Evolutionary conservation across 345 rosid genomes (phyloP).

Genomic region (Conringia planisiliqua): DNA sequence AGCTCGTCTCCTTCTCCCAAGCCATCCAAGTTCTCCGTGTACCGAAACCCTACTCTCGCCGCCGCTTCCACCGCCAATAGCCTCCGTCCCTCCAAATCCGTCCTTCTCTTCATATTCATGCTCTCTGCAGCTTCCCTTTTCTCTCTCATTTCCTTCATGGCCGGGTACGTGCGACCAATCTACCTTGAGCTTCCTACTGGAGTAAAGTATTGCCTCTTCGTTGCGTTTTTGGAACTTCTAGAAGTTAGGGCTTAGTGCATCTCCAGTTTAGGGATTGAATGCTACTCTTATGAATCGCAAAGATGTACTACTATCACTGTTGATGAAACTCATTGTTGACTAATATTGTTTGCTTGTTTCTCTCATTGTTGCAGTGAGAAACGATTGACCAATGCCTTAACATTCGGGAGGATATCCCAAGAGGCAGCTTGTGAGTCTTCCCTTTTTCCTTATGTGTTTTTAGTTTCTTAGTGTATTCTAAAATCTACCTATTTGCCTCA

Average conservation of each 20-base stretch:
- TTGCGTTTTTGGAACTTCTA: too few species aligned
- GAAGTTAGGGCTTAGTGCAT: too few species aligned
- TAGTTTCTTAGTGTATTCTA: background rate
- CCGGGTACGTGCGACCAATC: constrained; percentile 42
- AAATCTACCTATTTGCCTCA: constrained; percentile 27
- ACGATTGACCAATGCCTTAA: constrained; percentile 46
- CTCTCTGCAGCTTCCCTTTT: constrained; percentile 66
- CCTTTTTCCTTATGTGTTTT: constrained; percentile 15
- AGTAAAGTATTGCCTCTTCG: too few species aligned
- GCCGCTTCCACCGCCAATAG: constrained; percentile 80
- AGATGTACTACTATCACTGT: too few species aligned
- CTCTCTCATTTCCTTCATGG: constrained; percentile 46
- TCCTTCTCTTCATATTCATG: constrained; percentile 45
- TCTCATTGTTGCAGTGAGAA: constrained; percentile 57
- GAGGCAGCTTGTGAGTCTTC: constrained; percentile 65
- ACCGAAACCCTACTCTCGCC: constrained; percentile 72
- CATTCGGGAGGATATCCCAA: constrained; percentile 43
- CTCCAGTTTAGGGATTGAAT: background rate
- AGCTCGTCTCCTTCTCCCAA: constrained; percentile 38
- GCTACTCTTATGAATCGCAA: background rate
- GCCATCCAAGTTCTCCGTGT: constrained; percentile 67
- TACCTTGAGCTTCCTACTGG: constrained; percentile 2
- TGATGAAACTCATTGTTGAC: background rate
- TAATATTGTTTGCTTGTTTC: background rate
- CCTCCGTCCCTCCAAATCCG: constrained; percentile 62